Conservation (phyloP, 2,329 filamentous ascomycete species). For the Ophiostoma fasciatum region DNA sequence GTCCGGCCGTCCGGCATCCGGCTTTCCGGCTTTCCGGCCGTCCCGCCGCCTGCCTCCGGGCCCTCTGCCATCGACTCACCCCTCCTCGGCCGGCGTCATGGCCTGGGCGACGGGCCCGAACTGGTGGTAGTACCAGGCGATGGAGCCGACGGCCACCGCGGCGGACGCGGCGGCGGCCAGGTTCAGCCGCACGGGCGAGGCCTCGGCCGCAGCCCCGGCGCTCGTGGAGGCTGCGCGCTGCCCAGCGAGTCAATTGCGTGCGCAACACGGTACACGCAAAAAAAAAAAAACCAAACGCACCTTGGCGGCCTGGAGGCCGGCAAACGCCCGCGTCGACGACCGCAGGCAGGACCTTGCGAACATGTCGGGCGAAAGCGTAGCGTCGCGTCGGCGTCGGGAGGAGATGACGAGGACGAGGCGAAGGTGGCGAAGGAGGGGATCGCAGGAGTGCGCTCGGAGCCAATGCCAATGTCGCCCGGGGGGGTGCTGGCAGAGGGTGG, state of each 20-base stretch:
- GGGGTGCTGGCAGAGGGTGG: slow-evolving; percentile 13
- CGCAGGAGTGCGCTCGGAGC: too few species aligned
- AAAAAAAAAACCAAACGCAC: slow-evolving; percentile 24
- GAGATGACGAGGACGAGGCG: not conserved
- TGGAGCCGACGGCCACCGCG: slow-evolving; percentile 70
- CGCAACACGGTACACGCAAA: slow-evolving; percentile 13
- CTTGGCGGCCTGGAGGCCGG: slow-evolving; percentile 58
- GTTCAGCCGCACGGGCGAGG: slow-evolving; percentile 67
- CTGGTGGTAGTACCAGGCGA: slow-evolving; percentile 95
- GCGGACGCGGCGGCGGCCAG: slow-evolving; percentile 77
- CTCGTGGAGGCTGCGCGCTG: slow-evolving; percentile 57
- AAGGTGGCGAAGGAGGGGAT: too few species aligned
- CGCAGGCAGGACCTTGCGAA: slow-evolving; percentile 86
- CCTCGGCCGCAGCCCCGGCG: slow-evolving; percentile 55
- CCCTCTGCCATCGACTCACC: slow-evolving; percentile 51
- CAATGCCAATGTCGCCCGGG: too few species aligned
- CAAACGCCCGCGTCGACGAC: slow-evolving; percentile 74
- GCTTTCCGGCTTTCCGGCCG: not conserved
- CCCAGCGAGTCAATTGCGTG: slow-evolving; percentile 2
- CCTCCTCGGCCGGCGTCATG: slow-evolving; percentile 90
- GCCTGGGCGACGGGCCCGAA: slow-evolving; percentile 81
- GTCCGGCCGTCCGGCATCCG: too few species aligned
- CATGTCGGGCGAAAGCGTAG: slow-evolving; percentile 50
- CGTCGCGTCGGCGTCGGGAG: not conserved
- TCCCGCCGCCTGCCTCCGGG: slow-evolving; percentile 13